These are phyloP conservation scores for Cercospora zeae-maydis DNA, from an alignment of 2,329 filamentous ascomycete species.

Conservation along the genomic window DNA sequence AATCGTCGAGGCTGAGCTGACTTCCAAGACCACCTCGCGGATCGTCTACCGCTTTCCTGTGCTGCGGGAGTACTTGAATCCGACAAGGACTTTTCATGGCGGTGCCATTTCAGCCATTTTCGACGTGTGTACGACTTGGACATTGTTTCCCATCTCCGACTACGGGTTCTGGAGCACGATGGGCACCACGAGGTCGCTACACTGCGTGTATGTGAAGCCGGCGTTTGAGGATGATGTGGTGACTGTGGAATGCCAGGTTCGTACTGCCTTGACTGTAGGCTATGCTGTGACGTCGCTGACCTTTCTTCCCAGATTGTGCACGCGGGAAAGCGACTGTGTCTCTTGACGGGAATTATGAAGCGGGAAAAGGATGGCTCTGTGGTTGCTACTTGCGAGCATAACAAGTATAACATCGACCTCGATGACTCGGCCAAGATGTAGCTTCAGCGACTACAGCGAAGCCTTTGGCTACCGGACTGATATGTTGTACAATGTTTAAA, in stretches of 20 bases:
- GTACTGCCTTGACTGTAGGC: not conserved
- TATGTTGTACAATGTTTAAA: conserved; percentile 4
- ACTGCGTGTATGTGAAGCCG: conserved; percentile 25
- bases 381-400: conserved; percentile 28
- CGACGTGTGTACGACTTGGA: conserved; percentile 26
- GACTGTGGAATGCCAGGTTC: conserved; percentile 26
- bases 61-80: conserved; percentile 26
- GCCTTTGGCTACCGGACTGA: not conserved
- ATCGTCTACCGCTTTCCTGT: conserved; percentile 28
- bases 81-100: conserved; percentile 26
- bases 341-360: conserved; percentile 26
- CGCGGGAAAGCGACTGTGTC: conserved; percentile 24
- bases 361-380: conserved; percentile 27
- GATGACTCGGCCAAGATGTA: conserved; percentile 22
- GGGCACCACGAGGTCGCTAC: conserved; percentile 26
- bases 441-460: not conserved
- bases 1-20: conserved; percentile 21
- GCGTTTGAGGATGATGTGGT: conserved; percentile 26
- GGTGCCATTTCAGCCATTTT: conserved; percentile 25
- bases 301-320: conserved; percentile 23
- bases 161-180: conserved; percentile 28
- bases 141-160: conserved; percentile 20
- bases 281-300: not conserved
- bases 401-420: conserved; percentile 29
- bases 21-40: conserved; percentile 13